A percentile compares a stretch with the other conserved stretches of the same genome.
phyloP scores from a whole-genome alignment of 352 stramenopile species.

The Phytophthora nicotianae region DNA sequence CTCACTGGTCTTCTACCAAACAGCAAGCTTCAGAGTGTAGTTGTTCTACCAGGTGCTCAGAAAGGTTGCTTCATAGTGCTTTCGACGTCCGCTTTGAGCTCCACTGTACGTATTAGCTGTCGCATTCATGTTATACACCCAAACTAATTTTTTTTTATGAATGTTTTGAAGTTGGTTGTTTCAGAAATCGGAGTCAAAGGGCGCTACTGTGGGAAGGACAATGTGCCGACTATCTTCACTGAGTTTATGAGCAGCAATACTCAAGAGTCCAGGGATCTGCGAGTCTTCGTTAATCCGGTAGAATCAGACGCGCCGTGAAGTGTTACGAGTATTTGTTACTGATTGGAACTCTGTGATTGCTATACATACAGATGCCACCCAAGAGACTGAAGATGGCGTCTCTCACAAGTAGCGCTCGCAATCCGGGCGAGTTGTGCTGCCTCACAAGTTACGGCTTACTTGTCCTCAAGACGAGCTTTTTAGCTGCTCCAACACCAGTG shows the following conservation, averaged over 20 bases:
- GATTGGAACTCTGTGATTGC: neutral
- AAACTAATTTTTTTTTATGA: neutral
- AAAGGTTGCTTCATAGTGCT: constrained; percentile 54
- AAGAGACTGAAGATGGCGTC: constrained; percentile 69
- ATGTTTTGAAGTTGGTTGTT: constrained; percentile 37
- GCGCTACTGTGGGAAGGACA: constrained; percentile 54
- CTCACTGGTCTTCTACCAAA: constrained; percentile 52
- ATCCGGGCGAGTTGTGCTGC: constrained; percentile 50
- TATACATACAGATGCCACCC: constrained; percentile 11
- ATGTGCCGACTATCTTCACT: constrained; percentile 54
- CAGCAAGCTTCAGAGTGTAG: constrained; percentile 53
- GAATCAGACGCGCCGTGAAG: neutral
- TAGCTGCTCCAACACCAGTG: constrained; percentile 36
- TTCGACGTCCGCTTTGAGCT: constrained; percentile 48
- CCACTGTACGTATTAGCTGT: constrained; percentile 27
- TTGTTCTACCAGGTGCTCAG: constrained; percentile 47
- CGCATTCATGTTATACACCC: no score
- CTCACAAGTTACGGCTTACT: constrained; percentile 66
- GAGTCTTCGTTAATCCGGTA: constrained; percentile 40
- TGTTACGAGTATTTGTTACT: neutral
- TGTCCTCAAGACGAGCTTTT: constrained; percentile 41
- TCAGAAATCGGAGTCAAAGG: constrained; percentile 70
- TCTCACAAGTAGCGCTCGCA: constrained; percentile 42
- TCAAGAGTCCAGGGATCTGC: constrained; percentile 60
- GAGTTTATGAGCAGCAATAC: constrained; percentile 54